These are phyloP conservation scores for Mycocalia duriaeana DNA, from an alignment of 1,284 basidiomycete species.

Conservation along the genomic window DNA sequence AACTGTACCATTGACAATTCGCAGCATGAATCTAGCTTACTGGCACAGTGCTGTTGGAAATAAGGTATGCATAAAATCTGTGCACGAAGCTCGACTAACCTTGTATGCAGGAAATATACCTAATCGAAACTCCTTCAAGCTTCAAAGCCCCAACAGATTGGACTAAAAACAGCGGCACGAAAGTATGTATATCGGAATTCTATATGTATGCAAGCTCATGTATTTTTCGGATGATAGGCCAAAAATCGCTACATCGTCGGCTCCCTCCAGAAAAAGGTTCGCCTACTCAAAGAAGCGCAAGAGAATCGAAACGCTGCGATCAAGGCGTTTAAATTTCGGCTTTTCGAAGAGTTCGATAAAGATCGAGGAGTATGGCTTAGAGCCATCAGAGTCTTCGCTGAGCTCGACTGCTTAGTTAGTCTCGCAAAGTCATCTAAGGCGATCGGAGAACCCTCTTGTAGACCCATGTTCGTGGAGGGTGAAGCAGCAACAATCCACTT, in stretches of 20 bases:
- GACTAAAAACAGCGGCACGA: conserved; percentile 80
- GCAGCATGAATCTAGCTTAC: conserved; percentile 49
- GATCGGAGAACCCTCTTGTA: conserved; percentile 88
- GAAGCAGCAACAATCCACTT: conserved; percentile 63
- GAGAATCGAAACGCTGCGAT: conserved; percentile 79
- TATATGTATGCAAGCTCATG: too few species aligned
- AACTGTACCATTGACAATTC: too few species aligned
- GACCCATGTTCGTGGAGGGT: conserved; percentile 83
- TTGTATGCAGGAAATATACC: conserved; percentile 72
- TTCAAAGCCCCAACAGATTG: conserved; percentile 75
- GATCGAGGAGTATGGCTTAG: conserved; percentile 80
- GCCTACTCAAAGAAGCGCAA: conserved; percentile 84
- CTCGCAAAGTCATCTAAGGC: conserved; percentile 86
- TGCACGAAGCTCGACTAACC: background rate
- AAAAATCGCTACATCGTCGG: conserved; percentile 76
- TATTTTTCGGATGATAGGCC: conserved; percentile 30
- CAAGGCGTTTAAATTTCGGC: conserved; percentile 77
- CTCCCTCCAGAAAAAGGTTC: conserved; percentile 65
- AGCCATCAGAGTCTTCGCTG: conserved; percentile 72
- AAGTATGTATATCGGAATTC: conserved; percentile 40
- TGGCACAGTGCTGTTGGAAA: conserved; percentile 85
- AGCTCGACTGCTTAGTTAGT: conserved; percentile 92
- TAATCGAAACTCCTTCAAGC: conserved; percentile 66
- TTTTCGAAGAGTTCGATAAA: conserved; percentile 82
- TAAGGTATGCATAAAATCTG: conserved; percentile 43